A percentile compares a stretch with the other conserved stretches of the same genome.
These are phyloP conservation scores for Erodium trifolium DNA, from an alignment of 441 rosid species.

Conservation along the genomic window DNA sequence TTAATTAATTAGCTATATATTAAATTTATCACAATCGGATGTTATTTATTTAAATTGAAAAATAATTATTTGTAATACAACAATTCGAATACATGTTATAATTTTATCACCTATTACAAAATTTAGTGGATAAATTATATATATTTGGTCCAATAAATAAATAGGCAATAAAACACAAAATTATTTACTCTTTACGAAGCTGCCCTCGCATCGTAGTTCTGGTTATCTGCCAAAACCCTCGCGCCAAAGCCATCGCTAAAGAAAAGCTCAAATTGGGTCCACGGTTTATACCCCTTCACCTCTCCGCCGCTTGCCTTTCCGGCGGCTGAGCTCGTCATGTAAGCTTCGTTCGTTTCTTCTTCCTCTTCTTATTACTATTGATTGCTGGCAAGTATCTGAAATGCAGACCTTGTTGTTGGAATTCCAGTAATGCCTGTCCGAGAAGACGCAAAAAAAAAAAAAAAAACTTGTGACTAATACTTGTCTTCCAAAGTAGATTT, in stretches of 20 bases:
- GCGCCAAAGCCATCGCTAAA: neutral
- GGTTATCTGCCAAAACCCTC: neutral
- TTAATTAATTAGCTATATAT: too few relatives aligned
- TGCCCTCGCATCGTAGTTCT: neutral
- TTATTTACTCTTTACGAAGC: neutral
- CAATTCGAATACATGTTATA: too few relatives aligned
- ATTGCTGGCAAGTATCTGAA: neutral
- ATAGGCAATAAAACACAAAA: too few relatives aligned
- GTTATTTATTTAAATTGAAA: too few relatives aligned
- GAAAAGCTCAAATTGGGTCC: neutral
- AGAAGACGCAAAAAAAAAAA: neutral
- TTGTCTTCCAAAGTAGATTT: neutral
- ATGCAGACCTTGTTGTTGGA: neutral
- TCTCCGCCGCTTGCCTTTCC: neutral
- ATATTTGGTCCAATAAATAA: too few relatives aligned
- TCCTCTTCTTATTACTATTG: neutral
- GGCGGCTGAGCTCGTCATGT: neutral
- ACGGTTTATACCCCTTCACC: neutral
- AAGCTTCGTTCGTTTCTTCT: neutral
- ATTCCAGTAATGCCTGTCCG: neutral
- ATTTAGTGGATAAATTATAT: too few relatives aligned
- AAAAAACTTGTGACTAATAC: neutral
- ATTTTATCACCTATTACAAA: too few relatives aligned
- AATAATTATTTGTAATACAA: too few relatives aligned
- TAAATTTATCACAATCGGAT: too few relatives aligned